Evolutionary conservation across 495 filamentous ascomycete species (phyloP).

Genomic region (Penicillium atrosanguineum): DNA sequence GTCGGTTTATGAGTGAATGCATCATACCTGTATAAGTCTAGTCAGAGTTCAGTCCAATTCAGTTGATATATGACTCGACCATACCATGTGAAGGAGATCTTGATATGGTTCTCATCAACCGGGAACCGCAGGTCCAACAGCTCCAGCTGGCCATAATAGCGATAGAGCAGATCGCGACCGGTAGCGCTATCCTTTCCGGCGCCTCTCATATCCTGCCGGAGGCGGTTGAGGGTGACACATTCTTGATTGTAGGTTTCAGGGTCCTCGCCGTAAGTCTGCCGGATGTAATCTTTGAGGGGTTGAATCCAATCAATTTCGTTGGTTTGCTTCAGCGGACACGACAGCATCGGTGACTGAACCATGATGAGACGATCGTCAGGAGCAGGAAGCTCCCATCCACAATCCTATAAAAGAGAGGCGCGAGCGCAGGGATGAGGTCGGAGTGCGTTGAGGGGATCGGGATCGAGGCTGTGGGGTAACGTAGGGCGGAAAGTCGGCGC

Average conservation of each 20-base stretch:
- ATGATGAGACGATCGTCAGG: slow-evolving; percentile 47
- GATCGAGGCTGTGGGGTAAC: slow-evolving; percentile 30
- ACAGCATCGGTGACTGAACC: slow-evolving; percentile 87
- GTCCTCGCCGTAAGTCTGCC: slow-evolving; percentile 91
- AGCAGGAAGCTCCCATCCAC: slow-evolving; percentile 44
- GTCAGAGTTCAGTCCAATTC: neutral
- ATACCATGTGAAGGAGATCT: slow-evolving; percentile 97
- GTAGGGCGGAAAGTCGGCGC: slow-evolving; percentile 21
- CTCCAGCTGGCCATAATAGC: slow-evolving; percentile 97
- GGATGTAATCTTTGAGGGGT: slow-evolving; percentile 91
- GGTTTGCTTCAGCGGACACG: slow-evolving; percentile 91
- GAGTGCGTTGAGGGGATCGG: slow-evolving; percentile 17
- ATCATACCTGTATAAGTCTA: slow-evolving; percentile 70
- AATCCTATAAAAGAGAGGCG: slow-evolving; percentile 7
- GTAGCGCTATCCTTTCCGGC: slow-evolving; percentile 96
- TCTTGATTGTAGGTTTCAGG: slow-evolving; percentile 92
- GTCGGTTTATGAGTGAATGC: slow-evolving; percentile 97
- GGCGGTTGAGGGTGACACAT: slow-evolving; percentile 91
- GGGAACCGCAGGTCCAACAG: slow-evolving; percentile 92
- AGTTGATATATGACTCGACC: neutral
- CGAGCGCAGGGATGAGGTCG: slow-evolving; percentile 10
- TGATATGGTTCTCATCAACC: slow-evolving; percentile 97
- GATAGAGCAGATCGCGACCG: slow-evolving; percentile 88
- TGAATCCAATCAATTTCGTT: slow-evolving; percentile 98
- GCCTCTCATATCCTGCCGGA: slow-evolving; percentile 98